Conservation (phyloP, 169 alveolate genomes). For the Cyclospora cayetanensis region DNA sequence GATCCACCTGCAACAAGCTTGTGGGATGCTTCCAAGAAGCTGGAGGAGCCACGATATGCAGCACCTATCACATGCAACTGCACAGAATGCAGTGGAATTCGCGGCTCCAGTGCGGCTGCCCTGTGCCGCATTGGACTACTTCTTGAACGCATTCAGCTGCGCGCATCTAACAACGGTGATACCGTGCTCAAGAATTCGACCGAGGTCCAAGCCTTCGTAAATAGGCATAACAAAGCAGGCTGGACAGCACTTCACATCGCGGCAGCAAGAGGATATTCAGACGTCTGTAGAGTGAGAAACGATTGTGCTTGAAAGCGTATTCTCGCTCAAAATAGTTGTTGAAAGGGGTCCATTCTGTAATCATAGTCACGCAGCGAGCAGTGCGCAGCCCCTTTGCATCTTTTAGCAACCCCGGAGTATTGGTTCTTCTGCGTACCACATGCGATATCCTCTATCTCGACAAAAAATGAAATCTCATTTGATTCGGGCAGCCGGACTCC, state of each 20-base stretch:
- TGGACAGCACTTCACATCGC: conserved; percentile 61
- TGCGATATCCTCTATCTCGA: too few species aligned
- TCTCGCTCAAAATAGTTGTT: too few species aligned
- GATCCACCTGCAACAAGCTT: background rate
- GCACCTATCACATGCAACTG: background rate
- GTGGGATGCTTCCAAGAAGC: background rate
- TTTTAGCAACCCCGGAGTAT: too few species aligned
- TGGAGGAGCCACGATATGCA: background rate
- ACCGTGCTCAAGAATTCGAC: background rate
- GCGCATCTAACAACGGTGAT: background rate
- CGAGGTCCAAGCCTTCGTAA: background rate
- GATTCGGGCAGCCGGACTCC: too few species aligned
- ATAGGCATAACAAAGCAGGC: conserved; percentile 26
- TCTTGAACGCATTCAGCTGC: background rate
- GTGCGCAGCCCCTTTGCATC: too few species aligned
- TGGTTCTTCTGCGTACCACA: too few species aligned
- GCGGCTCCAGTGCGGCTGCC: background rate
- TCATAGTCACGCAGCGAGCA: too few species aligned
- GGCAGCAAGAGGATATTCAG: conserved; percentile 46
- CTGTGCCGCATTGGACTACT: conserved; percentile 29
- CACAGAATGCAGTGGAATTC: background rate
- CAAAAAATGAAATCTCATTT: too few species aligned
- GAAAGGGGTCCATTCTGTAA: too few species aligned
- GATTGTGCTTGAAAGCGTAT: background rate
- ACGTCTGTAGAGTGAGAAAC: conserved; percentile 27